phyloP scores from a whole-genome alignment of 2,329 filamentous ascomycete species.

The Coniochaeta pulveracea region DNA sequence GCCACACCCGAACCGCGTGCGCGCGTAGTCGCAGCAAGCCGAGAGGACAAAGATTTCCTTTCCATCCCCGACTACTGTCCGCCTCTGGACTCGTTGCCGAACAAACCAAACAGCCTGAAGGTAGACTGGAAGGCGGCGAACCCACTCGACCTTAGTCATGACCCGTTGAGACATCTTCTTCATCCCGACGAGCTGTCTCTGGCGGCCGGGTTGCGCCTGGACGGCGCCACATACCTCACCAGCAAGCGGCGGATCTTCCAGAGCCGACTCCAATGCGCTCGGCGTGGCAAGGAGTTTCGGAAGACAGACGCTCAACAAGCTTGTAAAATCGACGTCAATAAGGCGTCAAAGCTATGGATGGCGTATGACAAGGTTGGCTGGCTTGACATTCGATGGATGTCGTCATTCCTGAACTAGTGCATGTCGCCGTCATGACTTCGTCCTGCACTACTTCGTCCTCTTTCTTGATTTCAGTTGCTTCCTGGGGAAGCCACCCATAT shows the following conservation, averaged over 20 bases:
- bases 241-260: constrained; percentile 90
- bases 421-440: too few species aligned
- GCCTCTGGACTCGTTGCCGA: constrained; percentile 51
- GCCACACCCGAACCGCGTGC: constrained; percentile 34
- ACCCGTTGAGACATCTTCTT: constrained; percentile 58
- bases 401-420: too few species aligned
- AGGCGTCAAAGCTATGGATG: constrained; percentile 84
- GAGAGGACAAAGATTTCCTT: constrained; percentile 74
- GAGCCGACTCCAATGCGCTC: constrained; percentile 57
- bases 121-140: constrained; percentile 83
- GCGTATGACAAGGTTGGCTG: constrained; percentile 82
- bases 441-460: too few species aligned
- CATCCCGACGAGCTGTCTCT: constrained; percentile 69
- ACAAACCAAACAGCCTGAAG: constrained; percentile 61
- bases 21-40: constrained; percentile 49
- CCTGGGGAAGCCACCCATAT: too few species aligned
- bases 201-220: constrained; percentile 69
- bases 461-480: too few species aligned
- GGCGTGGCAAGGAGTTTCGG: constrained; percentile 67
- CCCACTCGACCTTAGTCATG: constrained; percentile 62
- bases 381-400: constrained; percentile 43
- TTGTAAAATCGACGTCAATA: constrained; percentile 98
- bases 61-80: constrained; percentile 64
- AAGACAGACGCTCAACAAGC: constrained; percentile 94
- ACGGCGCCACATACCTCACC: constrained; percentile 79